Evolutionary conservation across 192 early-diverging fungal genomes (phyloP), one percentile per base, ranked within the genome.

Genomic region (Linnemannia zychae): DNA sequence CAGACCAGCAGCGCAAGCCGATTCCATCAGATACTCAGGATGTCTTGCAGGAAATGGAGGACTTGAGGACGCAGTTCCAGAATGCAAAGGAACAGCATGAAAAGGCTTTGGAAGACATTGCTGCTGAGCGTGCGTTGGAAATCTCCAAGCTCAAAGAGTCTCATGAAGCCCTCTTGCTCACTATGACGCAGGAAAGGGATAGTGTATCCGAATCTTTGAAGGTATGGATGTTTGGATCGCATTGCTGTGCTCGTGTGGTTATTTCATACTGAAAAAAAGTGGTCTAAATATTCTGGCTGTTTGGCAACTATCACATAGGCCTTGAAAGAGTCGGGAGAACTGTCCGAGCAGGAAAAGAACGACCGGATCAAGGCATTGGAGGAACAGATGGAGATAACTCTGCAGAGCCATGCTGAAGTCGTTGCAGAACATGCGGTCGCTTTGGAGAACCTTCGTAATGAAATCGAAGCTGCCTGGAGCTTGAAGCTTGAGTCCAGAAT

Each of bases 41-140:
- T 38, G 50, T 85, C 4, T 33, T 85, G 57, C 67, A 79, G 34
- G 83, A 85, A 52, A 85, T 85, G 83, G 83, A 85, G 44, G 77
- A 85, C 0, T 40, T 85, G 67, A 52, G 83, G 57, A 60, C 47
- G 6, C 83, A 85, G 65, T 85, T 79, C 68, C 57, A 73, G n/a
- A 47, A 46, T 16, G 73, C 77, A n/a, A 76, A 76, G n/a, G 34
- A 6, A 0, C 67, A 85, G 2, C 83, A 85, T 76, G 67, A 79
- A 72, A 85, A 79, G 50, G 36, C 47, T 0, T 67, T 85, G 3
- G 83, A 75, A 20, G 78, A 72, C 9, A 24, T 85, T 15, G 48
- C 72, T n/a, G 49, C 83, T 28, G 68, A 79, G 38, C 67, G 60
- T 1, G 65, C 67, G 15, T 31, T 34, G 18, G 77, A 85, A 38